Conservation (phyloP, 1,284 basidiomycete genomes). For the Fomitopsis betulina region DNA sequence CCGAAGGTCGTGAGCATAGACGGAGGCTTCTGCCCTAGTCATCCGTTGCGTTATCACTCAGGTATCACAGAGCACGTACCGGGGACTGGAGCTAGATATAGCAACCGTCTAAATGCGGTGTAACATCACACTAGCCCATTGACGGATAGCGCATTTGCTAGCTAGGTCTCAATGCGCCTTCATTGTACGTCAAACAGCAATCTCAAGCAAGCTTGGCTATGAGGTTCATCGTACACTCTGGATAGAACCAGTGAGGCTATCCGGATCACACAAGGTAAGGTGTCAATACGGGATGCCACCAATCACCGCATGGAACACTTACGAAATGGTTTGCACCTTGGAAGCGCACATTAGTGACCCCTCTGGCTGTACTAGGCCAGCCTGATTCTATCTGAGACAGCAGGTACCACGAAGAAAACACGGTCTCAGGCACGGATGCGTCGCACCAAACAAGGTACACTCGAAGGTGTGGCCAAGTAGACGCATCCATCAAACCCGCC, state of each 20-base stretch:
- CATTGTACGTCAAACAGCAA: neutral
- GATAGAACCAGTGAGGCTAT: neutral
- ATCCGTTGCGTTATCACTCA: too few relatives aligned
- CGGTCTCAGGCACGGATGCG: conserved; percentile 7
- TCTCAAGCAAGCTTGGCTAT: neutral
- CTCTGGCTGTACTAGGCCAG: conserved; percentile 1
- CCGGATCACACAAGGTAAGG: too few relatives aligned
- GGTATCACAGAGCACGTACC: too few relatives aligned
- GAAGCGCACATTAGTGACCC: neutral
- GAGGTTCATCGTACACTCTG: neutral
- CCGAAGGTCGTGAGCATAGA: too few relatives aligned
- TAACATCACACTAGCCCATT: too few relatives aligned
- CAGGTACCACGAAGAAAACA: conserved; percentile 12
- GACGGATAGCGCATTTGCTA: neutral
- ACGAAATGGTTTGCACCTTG: neutral
- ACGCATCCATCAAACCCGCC: neutral
- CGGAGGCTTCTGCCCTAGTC: too few relatives aligned
- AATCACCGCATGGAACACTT: too few relatives aligned
- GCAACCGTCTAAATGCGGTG: too few relatives aligned
- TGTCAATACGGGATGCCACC: neutral
- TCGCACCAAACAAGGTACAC: conserved; percentile 12
- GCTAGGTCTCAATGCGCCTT: too few relatives aligned
- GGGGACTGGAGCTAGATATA: too few relatives aligned
- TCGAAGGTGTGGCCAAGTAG: conserved; percentile 3
- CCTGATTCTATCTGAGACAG: neutral